Base-by-base conservation (phyloP, 2,329 filamentous ascomycete genomes). In the Aureobasidium sp. region DNA sequence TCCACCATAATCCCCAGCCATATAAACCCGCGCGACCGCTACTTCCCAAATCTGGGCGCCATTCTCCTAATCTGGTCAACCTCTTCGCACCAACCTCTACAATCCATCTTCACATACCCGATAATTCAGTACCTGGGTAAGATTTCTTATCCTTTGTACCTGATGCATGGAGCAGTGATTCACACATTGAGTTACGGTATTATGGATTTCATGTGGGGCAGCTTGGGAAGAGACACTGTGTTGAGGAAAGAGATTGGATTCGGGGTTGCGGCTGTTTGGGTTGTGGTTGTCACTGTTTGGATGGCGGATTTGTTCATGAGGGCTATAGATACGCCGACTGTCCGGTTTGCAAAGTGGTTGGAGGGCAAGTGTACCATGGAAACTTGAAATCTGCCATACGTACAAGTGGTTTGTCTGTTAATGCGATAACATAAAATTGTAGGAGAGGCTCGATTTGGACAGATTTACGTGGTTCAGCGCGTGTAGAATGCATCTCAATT, bases 91-190 rank as follows among this genome's bases (percentile, higher is more conserved):
- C 78, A 76, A 4, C 70, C 73, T 3, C 69, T 79, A 76, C 78
- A 80, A 66, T 70, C 71, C 30, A 71, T 83, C 60, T 83, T 84
- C 71, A 79, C 79, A 67, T 72, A 74, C 2, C 66, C 70, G 1
- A 63, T 75, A 21, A 75, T 81, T 3, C 82, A 84, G 67, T 85
- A 85, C 70, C 72, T 85, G 15, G 83, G 83, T 63, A 79, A 79
- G 68, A 79, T 85, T 64, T 83, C 80, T 54, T 86, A 82, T 67
- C 79, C 82, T 50, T 68, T 86, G 39, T 86, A 85, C 69, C 76
- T 86, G 9, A 80, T 85, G 75, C 83, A 86, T 68, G 82, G 82
- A 2, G 80, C 81, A 3, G 78, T 79, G 2, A 76, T 81, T 67
- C 81, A 83, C 64, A 76, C 77, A 4, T 65, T 79, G 21, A 82